Evolutionary conservation across 805 yeast genomes (phyloP).

Genomic region (Teunomyces barrocoloradensis): DNA sequence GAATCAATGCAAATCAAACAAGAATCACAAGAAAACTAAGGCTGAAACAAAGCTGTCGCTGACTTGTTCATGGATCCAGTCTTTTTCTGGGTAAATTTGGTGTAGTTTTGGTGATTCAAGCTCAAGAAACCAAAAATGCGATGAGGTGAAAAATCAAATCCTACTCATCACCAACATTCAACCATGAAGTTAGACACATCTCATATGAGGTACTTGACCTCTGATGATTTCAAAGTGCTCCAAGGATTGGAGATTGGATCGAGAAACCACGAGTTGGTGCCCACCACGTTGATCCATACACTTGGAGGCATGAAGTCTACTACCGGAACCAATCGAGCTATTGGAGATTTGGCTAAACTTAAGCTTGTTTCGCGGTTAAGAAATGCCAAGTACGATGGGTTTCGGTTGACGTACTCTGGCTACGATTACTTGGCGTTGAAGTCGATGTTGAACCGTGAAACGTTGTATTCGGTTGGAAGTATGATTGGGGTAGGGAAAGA

Average conservation of each 20-base stretch:
- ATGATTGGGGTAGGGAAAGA: slow-evolving; percentile 97
- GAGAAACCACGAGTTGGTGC: slow-evolving; percentile 91
- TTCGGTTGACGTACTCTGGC: slow-evolving; percentile 82
- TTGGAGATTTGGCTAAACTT: slow-evolving; percentile 83
- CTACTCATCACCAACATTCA: background rate
- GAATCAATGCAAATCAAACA: background rate
- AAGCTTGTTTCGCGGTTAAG: slow-evolving; percentile 73
- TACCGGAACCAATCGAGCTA: slow-evolving; percentile 73
- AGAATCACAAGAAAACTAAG: background rate
- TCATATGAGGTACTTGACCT: slow-evolving; percentile 88
- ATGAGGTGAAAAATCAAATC: slow-evolving; percentile 5
- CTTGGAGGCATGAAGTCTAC: slow-evolving; percentile 74
- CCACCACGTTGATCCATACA: slow-evolving; percentile 78
- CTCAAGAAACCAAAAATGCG: slow-evolving; percentile 1
- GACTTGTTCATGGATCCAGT: no score
- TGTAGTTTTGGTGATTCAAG: no score
- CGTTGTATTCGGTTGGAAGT: slow-evolving; percentile 75
- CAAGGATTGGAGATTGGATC: slow-evolving; percentile 91
- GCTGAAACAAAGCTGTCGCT: background rate
- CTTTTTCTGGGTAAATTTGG: no score
- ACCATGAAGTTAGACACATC: slow-evolving; percentile 88
- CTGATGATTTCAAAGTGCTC: slow-evolving; percentile 86
- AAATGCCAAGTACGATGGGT: slow-evolving; percentile 95
- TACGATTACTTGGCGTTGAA: slow-evolving; percentile 90
- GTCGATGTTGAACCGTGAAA: slow-evolving; percentile 71